Conservation (phyloP, 1,139 yeast genomes). For the Geotrichum carabidarum region DNA sequence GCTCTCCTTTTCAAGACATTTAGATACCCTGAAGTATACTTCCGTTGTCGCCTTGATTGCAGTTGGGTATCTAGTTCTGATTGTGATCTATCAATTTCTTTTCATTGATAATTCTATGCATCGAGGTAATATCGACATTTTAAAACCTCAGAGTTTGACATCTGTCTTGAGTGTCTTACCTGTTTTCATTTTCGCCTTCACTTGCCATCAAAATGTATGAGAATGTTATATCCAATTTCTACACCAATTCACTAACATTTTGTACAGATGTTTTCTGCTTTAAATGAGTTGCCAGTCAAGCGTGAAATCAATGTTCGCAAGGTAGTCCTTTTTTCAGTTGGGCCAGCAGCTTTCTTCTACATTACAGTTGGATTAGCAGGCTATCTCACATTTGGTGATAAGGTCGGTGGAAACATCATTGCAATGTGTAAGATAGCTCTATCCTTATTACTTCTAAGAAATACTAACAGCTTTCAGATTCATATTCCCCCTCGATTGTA, state of each 20-base stretch:
- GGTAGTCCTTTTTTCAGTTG: constrained; percentile 55
- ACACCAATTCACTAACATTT: constrained; percentile 28
- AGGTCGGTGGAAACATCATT: constrained; percentile 75
- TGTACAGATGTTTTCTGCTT: constrained; percentile 69
- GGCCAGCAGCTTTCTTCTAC: constrained; percentile 55
- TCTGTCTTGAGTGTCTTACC: constrained; percentile 76
- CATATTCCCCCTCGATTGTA: constrained; percentile 46
- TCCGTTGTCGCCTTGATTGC: constrained; percentile 79
- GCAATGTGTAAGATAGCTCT: constrained; percentile 41
- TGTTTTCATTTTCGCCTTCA: constrained; percentile 88
- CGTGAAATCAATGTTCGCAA: constrained; percentile 46
- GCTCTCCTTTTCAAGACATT: constrained; percentile 60
- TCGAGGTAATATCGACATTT: constrained; percentile 52
- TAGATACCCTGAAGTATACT: constrained; percentile 83
- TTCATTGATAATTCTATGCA: constrained; percentile 42
- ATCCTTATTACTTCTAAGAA: constrained; percentile 17
- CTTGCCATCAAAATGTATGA: constrained; percentile 72
- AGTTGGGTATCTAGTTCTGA: constrained; percentile 68
- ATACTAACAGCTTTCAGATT: constrained; percentile 31
- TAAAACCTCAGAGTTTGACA: constrained; percentile 52
- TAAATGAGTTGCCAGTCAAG: constrained; percentile 69
- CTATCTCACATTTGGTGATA: constrained; percentile 77
- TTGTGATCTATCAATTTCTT: constrained; percentile 63
- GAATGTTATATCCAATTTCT: neutral
- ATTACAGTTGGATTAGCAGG: constrained; percentile 75